Conservation (phyloP, 306 rosid genomes). For the Trifolium subterraneum region DNA sequence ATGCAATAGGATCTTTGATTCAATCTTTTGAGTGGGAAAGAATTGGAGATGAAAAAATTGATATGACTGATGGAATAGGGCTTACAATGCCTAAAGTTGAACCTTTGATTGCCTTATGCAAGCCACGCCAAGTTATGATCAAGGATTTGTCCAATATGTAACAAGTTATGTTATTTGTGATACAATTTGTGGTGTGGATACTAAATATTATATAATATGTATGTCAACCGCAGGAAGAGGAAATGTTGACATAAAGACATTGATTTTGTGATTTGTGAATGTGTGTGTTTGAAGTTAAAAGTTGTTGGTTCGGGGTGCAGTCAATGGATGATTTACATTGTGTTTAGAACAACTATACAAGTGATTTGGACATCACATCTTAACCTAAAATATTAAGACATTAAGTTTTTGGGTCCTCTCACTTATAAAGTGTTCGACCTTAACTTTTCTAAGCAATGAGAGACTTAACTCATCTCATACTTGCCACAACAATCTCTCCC, state of each 20-base stretch:
- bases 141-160: slow-evolving; percentile 7
- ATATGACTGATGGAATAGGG: slow-evolving; percentile 46
- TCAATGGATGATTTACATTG: too few relatives aligned
- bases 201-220: background rate
- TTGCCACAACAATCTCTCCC: too few relatives aligned
- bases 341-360: too few relatives aligned
- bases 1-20: slow-evolving; percentile 40
- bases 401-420: too few relatives aligned
- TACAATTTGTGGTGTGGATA: background rate
- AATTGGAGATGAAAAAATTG: slow-evolving; percentile 19
- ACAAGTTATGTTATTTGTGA: background rate
- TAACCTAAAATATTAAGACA: too few relatives aligned
- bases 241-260: background rate
- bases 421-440: too few relatives aligned
- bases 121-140: slow-evolving; percentile 37
- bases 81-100: slow-evolving; percentile 35
- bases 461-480: too few relatives aligned
- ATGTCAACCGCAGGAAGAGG: background rate
- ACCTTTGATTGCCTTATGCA: slow-evolving; percentile 46
- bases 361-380: too few relatives aligned
- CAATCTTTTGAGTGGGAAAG: slow-evolving; percentile 50
- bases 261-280: too few relatives aligned
- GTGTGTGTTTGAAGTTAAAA: too few relatives aligned
- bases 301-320: too few relatives aligned
- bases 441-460: too few relatives aligned